These are phyloP conservation scores for Leccinum boreale DNA, from an alignment of 768 basidiomycete species.

Conservation along the genomic window DNA sequence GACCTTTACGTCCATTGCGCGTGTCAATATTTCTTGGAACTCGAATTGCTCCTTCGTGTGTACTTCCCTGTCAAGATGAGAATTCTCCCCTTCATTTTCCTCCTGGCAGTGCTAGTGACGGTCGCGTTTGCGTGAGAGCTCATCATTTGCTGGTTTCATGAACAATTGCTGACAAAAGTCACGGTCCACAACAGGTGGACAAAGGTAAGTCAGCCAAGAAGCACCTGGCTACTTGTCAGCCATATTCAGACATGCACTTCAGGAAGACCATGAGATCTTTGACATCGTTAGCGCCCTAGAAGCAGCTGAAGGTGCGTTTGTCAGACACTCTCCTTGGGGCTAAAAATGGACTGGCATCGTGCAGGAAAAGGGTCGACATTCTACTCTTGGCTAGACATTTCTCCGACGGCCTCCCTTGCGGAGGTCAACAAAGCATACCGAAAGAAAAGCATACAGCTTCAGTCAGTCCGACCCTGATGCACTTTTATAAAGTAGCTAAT, in stretches of 20 bases:
- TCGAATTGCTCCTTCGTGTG: not conserved
- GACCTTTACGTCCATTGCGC: not conserved
- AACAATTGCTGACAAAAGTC: not conserved
- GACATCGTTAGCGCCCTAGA: constrained; percentile 85
- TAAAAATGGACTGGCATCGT: constrained; percentile 1
- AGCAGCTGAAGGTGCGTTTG: constrained; percentile 63
- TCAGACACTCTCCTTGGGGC: not conserved
- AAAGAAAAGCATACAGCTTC: constrained; percentile 84
- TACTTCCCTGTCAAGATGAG: constrained; percentile 40
- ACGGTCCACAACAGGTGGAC: constrained; percentile 54
- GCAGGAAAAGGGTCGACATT: constrained; percentile 87
- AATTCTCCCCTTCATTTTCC: constrained; percentile 41
- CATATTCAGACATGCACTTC: constrained; percentile 4
- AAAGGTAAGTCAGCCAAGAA: constrained; percentile 42
- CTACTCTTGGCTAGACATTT: constrained; percentile 89
- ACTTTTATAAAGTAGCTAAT: constrained; percentile 3
- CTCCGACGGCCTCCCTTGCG: constrained; percentile 63
- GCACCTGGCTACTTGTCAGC: constrained; percentile 3
- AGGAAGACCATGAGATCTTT: constrained; percentile 97
- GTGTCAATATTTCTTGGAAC: not conserved
- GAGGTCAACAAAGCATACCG: constrained; percentile 91
- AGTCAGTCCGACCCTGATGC: constrained; percentile 52
- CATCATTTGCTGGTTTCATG: not conserved
- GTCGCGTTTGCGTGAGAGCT: constrained; percentile 57
- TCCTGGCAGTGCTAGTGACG: constrained; percentile 52